phyloP scores from a whole-genome alignment of 768 basidiomycete genomes.

The Lanmaoa rubissima region DNA sequence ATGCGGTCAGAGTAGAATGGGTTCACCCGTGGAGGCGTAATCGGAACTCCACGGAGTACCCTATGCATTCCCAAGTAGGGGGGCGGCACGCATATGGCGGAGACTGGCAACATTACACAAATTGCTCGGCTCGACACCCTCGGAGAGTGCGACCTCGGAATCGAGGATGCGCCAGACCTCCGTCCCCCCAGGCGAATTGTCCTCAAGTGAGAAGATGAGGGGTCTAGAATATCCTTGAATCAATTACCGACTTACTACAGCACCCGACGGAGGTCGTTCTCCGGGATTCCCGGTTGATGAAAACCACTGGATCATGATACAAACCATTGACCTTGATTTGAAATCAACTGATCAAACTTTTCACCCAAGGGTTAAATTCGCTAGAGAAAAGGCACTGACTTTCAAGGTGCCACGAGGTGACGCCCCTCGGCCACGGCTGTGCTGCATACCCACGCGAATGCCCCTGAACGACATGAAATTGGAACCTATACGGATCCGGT shows the following conservation, averaged over 20 bases:
- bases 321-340: slow-evolving; percentile 1
- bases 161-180: background rate
- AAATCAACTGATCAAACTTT: background rate
- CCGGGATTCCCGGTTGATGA: slow-evolving; percentile 8
- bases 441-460: background rate
- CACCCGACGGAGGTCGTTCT: slow-evolving; percentile 8
- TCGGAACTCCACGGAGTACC: slow-evolving; percentile 26
- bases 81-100: background rate
- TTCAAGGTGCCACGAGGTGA: slow-evolving; percentile 1
- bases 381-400: background rate
- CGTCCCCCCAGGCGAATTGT: background rate
- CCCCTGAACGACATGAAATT: background rate
- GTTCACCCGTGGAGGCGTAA: slow-evolving; percentile 7
- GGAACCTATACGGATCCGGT: background rate
- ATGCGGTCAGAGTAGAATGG: slow-evolving; percentile 9
- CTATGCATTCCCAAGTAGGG: slow-evolving; percentile 1
- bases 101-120: background rate
- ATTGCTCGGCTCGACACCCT: background rate
- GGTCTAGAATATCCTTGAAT: background rate
- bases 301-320: slow-evolving; percentile 3
- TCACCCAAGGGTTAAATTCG: slow-evolving; percentile 8
- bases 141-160: background rate
- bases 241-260: background rate
- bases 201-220: background rate
- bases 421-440: background rate